A percentile compares a stretch with the other conserved stretches of the same genome.
These are phyloP conservation scores for Citrus maxima DNA, from an alignment of 345 rosid genomes.

Conservation along the genomic window DNA sequence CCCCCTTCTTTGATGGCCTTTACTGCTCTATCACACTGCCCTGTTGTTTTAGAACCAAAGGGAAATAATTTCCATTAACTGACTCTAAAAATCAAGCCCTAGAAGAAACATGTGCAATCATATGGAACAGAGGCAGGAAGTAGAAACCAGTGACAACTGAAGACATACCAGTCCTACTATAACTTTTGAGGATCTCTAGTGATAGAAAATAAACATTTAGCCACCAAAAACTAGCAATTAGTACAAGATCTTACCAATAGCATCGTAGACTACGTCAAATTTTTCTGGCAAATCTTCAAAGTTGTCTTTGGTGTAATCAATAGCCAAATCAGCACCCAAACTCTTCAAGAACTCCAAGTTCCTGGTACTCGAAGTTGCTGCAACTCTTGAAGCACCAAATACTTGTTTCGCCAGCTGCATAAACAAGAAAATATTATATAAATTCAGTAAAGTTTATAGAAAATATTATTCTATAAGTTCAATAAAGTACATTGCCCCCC, in stretches of 20 bases:
- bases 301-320: conserved; percentile 87
- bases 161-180: background rate
- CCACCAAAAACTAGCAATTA: background rate
- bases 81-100: background rate
- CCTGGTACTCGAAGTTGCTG: conserved; percentile 80
- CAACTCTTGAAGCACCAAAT: conserved; percentile 81
- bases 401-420: conserved; percentile 85
- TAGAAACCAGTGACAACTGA: background rate
- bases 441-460: background rate
- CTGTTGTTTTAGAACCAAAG: conserved; percentile 27
- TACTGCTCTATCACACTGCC: conserved; percentile 90
- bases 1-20: conserved; percentile 88
- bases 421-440: conserved; percentile 11
- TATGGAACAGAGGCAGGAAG: background rate
- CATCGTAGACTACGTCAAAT: conserved; percentile 80
- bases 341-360: conserved; percentile 71
- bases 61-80: background rate
- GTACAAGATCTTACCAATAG: conserved; percentile 54
- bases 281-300: conserved; percentile 79
- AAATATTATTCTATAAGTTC: background rate
- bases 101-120: background rate
- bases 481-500: too few relatives aligned
- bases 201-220: background rate
- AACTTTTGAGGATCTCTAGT: background rate
- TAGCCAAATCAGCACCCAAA: conserved; percentile 82